Percentiles rank a stretch among this genome's conserved stretches.
These are phyloP conservation scores for Fusarium verticillioides DNA, from an alignment of 2,329 filamentous ascomycete species.

Conservation along the genomic window DNA sequence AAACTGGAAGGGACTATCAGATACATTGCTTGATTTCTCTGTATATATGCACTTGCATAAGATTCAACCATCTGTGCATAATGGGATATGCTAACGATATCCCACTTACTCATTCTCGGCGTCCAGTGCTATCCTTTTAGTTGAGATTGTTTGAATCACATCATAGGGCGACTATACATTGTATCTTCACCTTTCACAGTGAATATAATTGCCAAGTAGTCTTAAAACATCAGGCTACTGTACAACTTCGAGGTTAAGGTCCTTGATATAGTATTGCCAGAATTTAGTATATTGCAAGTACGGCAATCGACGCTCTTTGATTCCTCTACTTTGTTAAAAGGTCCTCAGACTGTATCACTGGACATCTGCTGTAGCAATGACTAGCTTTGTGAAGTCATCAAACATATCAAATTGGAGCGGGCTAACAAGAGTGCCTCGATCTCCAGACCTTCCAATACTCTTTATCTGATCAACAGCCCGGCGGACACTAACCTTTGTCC, in stretches of 20 bases:
- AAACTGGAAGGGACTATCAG: too few relatives aligned
- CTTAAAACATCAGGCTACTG: too few relatives aligned
- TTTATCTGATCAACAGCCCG: not conserved
- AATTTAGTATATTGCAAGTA: too few relatives aligned
- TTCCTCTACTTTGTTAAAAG: too few relatives aligned
- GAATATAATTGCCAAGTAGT: not conserved
- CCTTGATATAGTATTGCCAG: not conserved
- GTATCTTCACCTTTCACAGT: not conserved
- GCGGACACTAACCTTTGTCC: not conserved
- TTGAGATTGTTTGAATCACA: fast-evolving
- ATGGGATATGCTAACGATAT: not conserved
- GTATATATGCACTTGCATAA: not conserved
- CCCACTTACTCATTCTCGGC: not conserved
- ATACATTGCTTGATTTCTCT: not conserved
- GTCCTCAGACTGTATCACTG: not conserved
- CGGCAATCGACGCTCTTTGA: too few relatives aligned
- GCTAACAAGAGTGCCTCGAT: not conserved
- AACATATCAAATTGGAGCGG: not conserved
- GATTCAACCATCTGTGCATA: not conserved
- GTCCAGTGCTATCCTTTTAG: fast-evolving
- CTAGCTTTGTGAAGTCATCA: not conserved
- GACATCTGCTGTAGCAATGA: not conserved
- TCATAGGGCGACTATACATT: not conserved
- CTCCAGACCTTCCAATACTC: not conserved
- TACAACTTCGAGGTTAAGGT: too few relatives aligned